Evolutionary conservation across 164 flowering plant genomes (phyloP).

Genomic region (Annona squamosa): DNA sequence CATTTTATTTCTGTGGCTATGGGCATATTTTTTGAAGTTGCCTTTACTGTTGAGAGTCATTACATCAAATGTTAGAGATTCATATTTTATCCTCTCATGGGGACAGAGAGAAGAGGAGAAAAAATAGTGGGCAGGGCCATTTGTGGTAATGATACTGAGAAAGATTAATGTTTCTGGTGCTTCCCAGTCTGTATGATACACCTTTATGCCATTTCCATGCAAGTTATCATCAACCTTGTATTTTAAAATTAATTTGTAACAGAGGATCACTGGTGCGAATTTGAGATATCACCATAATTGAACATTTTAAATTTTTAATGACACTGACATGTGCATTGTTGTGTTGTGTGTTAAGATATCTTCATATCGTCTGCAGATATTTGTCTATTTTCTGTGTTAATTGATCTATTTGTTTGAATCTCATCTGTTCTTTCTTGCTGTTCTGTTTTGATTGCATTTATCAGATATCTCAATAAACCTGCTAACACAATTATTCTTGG

Average conservation of each 20-base stretch:
- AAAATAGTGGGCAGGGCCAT: neutral
- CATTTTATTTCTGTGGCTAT: too few species aligned
- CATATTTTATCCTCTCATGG: too few species aligned
- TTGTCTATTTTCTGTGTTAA: neutral
- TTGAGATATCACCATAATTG: neutral
- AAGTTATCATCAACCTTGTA: neutral
- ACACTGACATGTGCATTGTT: neutral
- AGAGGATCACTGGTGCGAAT: too few species aligned
- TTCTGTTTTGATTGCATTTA: neutral
- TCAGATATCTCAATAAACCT: neutral
- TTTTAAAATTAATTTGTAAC: too few species aligned
- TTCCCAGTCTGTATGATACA: neutral
- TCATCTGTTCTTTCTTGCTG: neutral
- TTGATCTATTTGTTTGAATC: neutral
- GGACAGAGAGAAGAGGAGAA: too few species aligned
- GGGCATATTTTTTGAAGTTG: too few species aligned
- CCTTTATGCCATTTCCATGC: neutral
- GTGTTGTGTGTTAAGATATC: neutral
- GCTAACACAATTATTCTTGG: conserved; percentile 6
- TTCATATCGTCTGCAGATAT: neutral
- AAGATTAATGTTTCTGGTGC: neutral
- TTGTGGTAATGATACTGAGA: neutral
- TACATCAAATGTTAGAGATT: too few species aligned
- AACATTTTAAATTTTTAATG: neutral
- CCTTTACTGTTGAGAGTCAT: too few species aligned